A percentile compares a stretch with the other conserved stretches of the same genome.
Conservation (phyloP, 352 stramenopile genomes). For the Phytopythium delawarense region DNA sequence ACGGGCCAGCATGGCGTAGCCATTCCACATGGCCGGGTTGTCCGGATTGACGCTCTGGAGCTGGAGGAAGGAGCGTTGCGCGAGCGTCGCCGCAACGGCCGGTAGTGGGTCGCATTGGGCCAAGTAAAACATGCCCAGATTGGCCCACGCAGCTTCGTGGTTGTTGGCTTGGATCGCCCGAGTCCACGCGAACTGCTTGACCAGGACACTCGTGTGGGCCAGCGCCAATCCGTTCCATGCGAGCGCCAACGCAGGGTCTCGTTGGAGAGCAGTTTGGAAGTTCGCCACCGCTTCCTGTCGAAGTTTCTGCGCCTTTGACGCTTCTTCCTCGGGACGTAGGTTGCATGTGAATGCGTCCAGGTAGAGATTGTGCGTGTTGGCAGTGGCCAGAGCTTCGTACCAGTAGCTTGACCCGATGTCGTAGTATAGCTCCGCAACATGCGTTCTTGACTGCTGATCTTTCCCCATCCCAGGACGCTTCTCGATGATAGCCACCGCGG, state of each 20-base stretch:
- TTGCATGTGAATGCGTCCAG: constrained; percentile 37
- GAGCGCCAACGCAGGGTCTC: constrained; percentile 40
- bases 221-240: constrained; percentile 81
- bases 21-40: constrained; percentile 86
- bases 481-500: constrained; percentile 14
- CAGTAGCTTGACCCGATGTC: constrained; percentile 71
- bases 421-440: constrained; percentile 48
- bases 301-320: background rate
- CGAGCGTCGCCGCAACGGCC: constrained; percentile 26
- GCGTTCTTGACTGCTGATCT: constrained; percentile 4
- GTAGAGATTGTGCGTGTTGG: constrained; percentile 23
- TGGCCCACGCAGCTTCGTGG: constrained; percentile 72
- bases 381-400: constrained; percentile 65
- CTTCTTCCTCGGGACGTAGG: constrained; percentile 3
- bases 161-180: constrained; percentile 60
- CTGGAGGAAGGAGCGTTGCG: constrained; percentile 77
- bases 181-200: constrained; percentile 82
- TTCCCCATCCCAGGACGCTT: constrained; percentile 4
- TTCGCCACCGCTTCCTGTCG: constrained; percentile 8
- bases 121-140: constrained; percentile 83
- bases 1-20: constrained; percentile 74
- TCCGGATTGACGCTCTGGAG: constrained; percentile 77
- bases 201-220: constrained; percentile 44
- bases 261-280: constrained; percentile 27
- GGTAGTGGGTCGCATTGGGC: constrained; percentile 27